These are phyloP conservation scores for Aspergillus indologenus DNA, from an alignment of 495 filamentous ascomycete genomes.

Conservation along the genomic window DNA sequence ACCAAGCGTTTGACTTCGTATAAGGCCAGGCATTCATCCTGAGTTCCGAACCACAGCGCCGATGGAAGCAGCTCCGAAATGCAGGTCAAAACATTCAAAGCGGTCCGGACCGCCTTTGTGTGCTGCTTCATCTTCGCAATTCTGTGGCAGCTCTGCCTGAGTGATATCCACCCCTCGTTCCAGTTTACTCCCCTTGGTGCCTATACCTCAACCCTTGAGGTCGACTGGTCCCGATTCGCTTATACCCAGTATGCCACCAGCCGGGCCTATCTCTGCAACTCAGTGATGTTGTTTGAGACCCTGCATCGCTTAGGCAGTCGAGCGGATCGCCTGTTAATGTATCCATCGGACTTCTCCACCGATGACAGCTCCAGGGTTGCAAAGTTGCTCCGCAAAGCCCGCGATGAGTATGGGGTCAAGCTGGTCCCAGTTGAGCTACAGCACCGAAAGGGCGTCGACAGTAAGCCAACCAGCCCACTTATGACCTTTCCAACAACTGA, in stretches of 20 bases:
- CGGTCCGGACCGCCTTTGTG: background rate
- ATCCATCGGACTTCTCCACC: constrained; percentile 43
- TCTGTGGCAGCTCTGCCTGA: background rate
- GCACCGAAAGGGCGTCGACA: constrained; percentile 24
- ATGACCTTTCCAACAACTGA: constrained; percentile 14
- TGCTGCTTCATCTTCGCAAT: background rate
- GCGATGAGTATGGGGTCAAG: constrained; percentile 47
- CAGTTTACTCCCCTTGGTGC: background rate
- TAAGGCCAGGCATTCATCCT: too few relatives aligned
- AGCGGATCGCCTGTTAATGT: constrained; percentile 59
- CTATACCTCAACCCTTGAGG: background rate
- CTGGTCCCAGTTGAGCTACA: constrained; percentile 51
- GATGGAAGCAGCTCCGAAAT: too few relatives aligned
- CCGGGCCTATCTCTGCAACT: constrained; percentile 60
- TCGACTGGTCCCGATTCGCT: constrained; percentile 54
- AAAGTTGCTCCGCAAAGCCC: constrained; percentile 51
- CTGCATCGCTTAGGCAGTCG: constrained; percentile 51
- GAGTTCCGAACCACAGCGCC: too few relatives aligned
- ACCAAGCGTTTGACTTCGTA: too few relatives aligned
- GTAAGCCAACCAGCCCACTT: constrained; percentile 26
- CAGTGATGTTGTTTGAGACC: constrained; percentile 62
- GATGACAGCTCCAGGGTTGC: constrained; percentile 35
- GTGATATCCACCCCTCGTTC: background rate
- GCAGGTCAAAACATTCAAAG: background rate
- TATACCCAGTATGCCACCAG: constrained; percentile 63